phyloP scores from a whole-genome alignment of 306 rosid genomes.

The Castanea mollissima region DNA sequence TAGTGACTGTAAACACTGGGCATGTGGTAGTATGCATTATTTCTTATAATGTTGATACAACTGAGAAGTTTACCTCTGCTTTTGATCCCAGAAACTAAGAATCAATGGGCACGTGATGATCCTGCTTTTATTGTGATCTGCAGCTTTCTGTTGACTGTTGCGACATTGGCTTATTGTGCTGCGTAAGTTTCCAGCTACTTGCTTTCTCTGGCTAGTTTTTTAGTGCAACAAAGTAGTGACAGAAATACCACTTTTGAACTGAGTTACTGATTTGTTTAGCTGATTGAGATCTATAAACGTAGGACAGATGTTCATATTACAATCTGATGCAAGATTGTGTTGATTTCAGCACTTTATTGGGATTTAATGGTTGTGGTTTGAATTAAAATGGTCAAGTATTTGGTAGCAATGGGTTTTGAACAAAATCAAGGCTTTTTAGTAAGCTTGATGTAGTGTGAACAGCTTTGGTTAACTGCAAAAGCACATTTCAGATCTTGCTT shows the following conservation, averaged over 20 bases:
- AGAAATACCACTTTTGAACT: slow-evolving; percentile 13
- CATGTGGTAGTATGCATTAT: background rate
- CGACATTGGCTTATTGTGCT: slow-evolving; percentile 90
- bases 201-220: slow-evolving; percentile 19
- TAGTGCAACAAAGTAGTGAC: slow-evolving; percentile 14
- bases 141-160: slow-evolving; percentile 86
- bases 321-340: background rate
- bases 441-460: background rate
- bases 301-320: background rate
- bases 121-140: slow-evolving; percentile 99
- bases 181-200: slow-evolving; percentile 73
- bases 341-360: background rate
- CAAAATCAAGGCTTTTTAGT: background rate
- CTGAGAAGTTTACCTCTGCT: slow-evolving; percentile 14
- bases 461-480: background rate
- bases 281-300: background rate
- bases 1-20: background rate
- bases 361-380: background rate
- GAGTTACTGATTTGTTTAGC: background rate
- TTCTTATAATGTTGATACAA: background rate
- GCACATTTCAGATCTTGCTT: background rate
- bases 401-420: background rate
- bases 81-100: slow-evolving; percentile 90
- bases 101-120: slow-evolving; percentile 99
- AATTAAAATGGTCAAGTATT: background rate